phyloP scores from a whole-genome alignment of 1,139 yeast genomes.

The Geotrichum macrosporum region DNA sequence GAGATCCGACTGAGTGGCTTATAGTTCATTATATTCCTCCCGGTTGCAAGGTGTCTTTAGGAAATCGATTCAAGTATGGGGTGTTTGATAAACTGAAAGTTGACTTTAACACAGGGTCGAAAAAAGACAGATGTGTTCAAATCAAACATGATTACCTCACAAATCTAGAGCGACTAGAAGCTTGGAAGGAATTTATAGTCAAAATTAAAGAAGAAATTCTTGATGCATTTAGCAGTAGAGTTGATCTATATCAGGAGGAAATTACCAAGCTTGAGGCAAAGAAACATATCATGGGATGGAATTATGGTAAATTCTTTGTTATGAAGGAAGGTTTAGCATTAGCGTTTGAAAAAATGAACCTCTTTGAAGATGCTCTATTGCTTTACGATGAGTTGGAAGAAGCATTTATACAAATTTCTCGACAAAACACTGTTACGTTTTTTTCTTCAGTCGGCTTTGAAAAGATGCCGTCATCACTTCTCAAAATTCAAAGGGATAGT shows the following conservation, averaged over 20 bases:
- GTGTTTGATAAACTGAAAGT: conserved; percentile 59
- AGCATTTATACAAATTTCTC: conserved; percentile 30
- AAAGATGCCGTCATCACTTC: conserved; percentile 11
- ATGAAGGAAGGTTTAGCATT: conserved; percentile 47
- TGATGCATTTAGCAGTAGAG: conserved; percentile 52
- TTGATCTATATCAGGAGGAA: conserved; percentile 42
- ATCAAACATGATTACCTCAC: conserved; percentile 40
- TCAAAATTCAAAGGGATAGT: conserved; percentile 24
- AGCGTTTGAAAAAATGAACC: conserved; percentile 48
- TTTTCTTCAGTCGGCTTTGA: conserved; percentile 36
- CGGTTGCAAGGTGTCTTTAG: conserved; percentile 38
- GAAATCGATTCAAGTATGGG: conserved; percentile 51
- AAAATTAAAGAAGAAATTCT: conserved; percentile 52
- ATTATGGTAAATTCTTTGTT: conserved; percentile 44
- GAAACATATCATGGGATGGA: conserved; percentile 41
- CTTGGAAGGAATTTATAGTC: conserved; percentile 47
- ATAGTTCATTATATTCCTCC: conserved; percentile 53
- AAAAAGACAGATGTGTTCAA: conserved; percentile 39
- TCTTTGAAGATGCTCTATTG: conserved; percentile 55
- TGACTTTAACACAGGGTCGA: conserved; percentile 53
- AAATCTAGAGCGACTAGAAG: conserved; percentile 42
- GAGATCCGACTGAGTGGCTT: conserved; percentile 60
- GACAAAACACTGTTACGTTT: conserved; percentile 30
- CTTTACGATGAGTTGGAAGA: conserved; percentile 44
- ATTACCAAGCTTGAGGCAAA: conserved; percentile 38